These are phyloP conservation scores for Mycena metata DNA, from an alignment of 768 basidiomycete genomes.

Conservation along the genomic window DNA sequence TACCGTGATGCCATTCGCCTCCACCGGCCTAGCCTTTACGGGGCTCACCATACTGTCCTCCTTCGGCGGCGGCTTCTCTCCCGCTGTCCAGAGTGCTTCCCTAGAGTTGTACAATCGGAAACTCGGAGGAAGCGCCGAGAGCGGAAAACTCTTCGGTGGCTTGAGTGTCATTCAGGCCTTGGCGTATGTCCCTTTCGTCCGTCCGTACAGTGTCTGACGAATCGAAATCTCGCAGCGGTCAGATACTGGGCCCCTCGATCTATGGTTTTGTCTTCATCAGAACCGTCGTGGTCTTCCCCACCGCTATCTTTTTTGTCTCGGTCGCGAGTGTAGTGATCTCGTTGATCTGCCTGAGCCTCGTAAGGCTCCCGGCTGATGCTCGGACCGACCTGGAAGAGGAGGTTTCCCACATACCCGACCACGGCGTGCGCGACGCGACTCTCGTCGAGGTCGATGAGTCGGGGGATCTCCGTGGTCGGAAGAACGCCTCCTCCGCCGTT, in stretches of 20 bases:
- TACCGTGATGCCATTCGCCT: constrained; percentile 54
- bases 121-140: constrained; percentile 47
- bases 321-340: constrained; percentile 26
- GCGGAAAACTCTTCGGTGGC: constrained; percentile 71
- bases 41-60: constrained; percentile 54
- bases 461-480: neutral
- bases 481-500: neutral
- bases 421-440: constrained; percentile 35
- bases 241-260: constrained; percentile 66
- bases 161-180: constrained; percentile 69
- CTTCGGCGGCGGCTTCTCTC: constrained; percentile 63
- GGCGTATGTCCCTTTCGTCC: constrained; percentile 45
- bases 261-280: constrained; percentile 67
- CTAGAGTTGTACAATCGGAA: constrained; percentile 59
- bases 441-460: constrained; percentile 20
- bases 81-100: constrained; percentile 68
- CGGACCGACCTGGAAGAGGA: constrained; percentile 29
- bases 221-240: constrained; percentile 48
- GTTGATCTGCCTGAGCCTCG: constrained; percentile 32
- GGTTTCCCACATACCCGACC: constrained; percentile 28
- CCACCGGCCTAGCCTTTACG: constrained; percentile 56
- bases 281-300: constrained; percentile 67
- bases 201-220: neutral
- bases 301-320: constrained; percentile 59
- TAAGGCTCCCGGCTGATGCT: constrained; percentile 28